Conservation (phyloP, 2,329 filamentous ascomycete genomes). For the Fusarium pseudonygamai region DNA sequence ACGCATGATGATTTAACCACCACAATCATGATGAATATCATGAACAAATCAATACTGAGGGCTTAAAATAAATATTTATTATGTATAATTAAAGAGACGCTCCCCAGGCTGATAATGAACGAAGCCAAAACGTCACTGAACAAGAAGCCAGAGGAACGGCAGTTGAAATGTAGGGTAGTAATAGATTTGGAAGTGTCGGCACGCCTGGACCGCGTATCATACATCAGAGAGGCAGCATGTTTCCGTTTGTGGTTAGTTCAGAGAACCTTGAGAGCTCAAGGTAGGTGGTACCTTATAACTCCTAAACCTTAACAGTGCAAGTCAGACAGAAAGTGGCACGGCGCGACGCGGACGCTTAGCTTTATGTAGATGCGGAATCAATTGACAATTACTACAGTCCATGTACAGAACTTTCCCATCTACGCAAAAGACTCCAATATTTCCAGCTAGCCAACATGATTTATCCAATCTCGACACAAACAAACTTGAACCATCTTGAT, state of each 20-base stretch:
- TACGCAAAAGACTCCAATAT: constrained; percentile 52
- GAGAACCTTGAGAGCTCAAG: background rate
- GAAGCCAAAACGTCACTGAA: background rate
- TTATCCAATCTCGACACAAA: constrained; percentile 47
- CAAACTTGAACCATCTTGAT: constrained; percentile 42
- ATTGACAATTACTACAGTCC: constrained; percentile 48
- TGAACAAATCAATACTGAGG: too few relatives aligned
- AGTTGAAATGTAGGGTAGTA: background rate
- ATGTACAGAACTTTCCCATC: constrained; percentile 57
- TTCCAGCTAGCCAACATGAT: constrained; percentile 47
- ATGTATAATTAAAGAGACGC: background rate
- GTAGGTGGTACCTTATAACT: too few relatives aligned
- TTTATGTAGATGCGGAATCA: constrained; percentile 41
- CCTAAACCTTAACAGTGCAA: background rate
- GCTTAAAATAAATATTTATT: too few relatives aligned
- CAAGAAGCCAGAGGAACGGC: background rate
- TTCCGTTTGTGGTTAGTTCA: background rate
- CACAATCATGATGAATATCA: background rate
- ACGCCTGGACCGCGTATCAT: background rate
- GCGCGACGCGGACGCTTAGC: too few relatives aligned
- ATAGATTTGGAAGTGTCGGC: background rate
- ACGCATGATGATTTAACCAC: background rate
- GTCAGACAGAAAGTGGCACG: background rate
- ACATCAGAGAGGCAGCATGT: background rate
- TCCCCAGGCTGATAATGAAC: background rate